A percentile compares a stretch with the other conserved stretches of the same genome.
Conservation (phyloP, 768 basidiomycete species). For the Lactarius deliciosus region DNA sequence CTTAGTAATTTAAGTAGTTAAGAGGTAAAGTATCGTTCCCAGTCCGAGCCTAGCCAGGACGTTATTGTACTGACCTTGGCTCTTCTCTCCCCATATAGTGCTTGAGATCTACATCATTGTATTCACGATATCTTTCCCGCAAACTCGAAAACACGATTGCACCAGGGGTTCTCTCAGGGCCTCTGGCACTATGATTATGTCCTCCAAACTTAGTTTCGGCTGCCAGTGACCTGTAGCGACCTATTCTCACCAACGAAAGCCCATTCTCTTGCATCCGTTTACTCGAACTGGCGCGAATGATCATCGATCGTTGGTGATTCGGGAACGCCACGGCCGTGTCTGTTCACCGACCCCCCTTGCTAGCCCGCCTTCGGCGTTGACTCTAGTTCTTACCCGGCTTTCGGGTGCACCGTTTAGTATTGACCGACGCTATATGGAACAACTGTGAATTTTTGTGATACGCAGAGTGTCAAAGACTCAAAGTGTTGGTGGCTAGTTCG, state of each 20-base stretch:
- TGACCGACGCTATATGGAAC: not conserved
- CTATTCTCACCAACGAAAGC: not conserved
- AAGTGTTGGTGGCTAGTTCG: not conserved
- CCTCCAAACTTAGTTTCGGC: no score
- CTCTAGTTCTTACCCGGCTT: not conserved
- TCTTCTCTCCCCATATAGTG: not conserved
- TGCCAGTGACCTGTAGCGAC: no score
- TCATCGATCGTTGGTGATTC: not conserved
- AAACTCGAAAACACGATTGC: no score
- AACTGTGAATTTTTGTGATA: not conserved
- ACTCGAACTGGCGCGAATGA: not conserved
- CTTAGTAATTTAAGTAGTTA: no score
- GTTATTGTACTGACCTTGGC: not conserved
- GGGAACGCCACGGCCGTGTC: not conserved
- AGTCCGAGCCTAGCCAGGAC: no score
- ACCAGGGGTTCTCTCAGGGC: no score
- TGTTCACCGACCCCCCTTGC: not conserved
- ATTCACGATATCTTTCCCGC: not conserved
- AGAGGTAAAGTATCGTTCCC: no score
- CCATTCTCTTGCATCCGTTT: not conserved
- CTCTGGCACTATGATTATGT: no score
- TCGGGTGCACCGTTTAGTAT: not conserved
- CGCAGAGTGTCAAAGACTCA: not conserved
- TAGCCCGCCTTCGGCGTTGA: not conserved
- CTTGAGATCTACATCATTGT: not conserved